A percentile compares a stretch with the other conserved stretches of the same genome.
These are phyloP conservation scores for Dalbergia cochinchinensis DNA, from an alignment of 306 rosid species.

Conservation along the genomic window DNA sequence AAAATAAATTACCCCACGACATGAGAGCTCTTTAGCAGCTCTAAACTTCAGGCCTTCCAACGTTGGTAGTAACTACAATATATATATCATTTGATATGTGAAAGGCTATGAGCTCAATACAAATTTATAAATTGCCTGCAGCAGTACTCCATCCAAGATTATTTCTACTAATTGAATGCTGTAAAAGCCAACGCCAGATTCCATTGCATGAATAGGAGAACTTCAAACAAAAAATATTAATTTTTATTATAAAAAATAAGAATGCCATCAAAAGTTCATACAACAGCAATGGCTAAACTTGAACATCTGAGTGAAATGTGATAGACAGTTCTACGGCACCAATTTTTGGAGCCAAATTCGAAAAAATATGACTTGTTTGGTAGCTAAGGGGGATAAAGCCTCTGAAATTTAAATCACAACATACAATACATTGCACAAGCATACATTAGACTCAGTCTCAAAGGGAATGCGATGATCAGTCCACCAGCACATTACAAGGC, in stretches of 20 bases:
- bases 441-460: slow-evolving; percentile 37
- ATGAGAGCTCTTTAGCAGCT: background rate
- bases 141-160: background rate
- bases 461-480: slow-evolving; percentile 41
- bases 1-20: too few species aligned
- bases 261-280: slow-evolving; percentile 22
- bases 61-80: background rate
- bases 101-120: background rate
- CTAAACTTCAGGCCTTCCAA: background rate
- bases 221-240: background rate
- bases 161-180: background rate
- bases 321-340: slow-evolving; percentile 43
- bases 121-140: background rate
- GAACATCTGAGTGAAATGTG: slow-evolving; percentile 11
- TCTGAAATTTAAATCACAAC: slow-evolving; percentile 37
- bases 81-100: background rate
- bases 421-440: slow-evolving; percentile 39
- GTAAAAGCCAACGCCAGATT: background rate
- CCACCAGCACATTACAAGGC: slow-evolving; percentile 70
- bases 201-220: background rate
- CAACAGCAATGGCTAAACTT: slow-evolving; percentile 32
- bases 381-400: slow-evolving; percentile 34
- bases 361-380: slow-evolving; percentile 18
- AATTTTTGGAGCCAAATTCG: slow-evolving; percentile 39
- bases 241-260: slow-evolving; percentile 53